Evolutionary conservation across 106 monocot species (phyloP).

Genomic region (Posidonia australis): DNA sequence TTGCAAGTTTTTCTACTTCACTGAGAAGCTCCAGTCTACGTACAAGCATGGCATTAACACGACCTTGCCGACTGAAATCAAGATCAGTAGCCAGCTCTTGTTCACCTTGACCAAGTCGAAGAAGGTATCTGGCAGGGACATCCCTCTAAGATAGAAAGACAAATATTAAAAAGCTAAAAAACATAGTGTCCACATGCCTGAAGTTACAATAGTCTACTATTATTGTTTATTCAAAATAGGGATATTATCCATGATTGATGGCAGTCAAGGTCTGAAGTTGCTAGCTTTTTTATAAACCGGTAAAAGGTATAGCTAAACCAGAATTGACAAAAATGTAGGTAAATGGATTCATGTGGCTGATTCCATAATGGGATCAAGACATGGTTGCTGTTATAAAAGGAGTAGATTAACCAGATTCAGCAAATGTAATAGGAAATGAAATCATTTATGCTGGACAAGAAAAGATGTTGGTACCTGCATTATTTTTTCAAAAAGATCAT

Average conservation of each 20-base stretch:
- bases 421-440: not conserved
- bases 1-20: slow-evolving; percentile 90
- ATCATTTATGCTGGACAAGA: not conserved
- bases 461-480: slow-evolving; percentile 49
- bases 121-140: slow-evolving; percentile 96
- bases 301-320: too few species aligned
- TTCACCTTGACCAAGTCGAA: slow-evolving; percentile 95
- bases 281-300: too few species aligned
- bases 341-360: too few species aligned
- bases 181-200: too few species aligned
- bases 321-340: too few species aligned
- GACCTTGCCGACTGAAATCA: slow-evolving; percentile 97
- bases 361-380: too few species aligned
- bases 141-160: slow-evolving; percentile 48
- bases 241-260: too few species aligned
- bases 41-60: slow-evolving; percentile 98
- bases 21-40: slow-evolving; percentile 68
- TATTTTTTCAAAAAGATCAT: slow-evolving; percentile 99
- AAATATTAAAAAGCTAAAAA: not conserved
- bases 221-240: too few species aligned
- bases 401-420: too few species aligned
- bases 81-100: slow-evolving; percentile 99
- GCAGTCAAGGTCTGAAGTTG: too few species aligned
- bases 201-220: too few species aligned
- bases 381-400: too few species aligned